Evolutionary conservation across 2,329 filamentous ascomycete genomes (phyloP).

Genomic region (Colletotrichum coccodes): DNA sequence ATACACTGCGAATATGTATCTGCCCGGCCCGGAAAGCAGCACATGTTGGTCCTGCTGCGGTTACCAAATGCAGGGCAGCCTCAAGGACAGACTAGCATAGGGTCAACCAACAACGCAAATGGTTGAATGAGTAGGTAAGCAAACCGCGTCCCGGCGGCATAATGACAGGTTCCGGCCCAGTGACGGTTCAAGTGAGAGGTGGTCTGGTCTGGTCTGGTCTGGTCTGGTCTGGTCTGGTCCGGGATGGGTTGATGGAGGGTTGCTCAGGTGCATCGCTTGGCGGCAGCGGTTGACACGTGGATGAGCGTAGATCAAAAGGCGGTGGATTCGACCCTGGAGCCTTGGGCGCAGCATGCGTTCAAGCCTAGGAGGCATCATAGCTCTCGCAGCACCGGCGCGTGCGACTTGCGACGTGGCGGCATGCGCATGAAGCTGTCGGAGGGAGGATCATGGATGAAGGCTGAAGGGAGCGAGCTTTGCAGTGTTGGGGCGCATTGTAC

Average conservation of each 20-base stretch:
- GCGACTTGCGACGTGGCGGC: not conserved
- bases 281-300: constrained; percentile 24
- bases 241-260: not conserved
- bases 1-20: too few relatives aligned
- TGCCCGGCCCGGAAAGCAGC: not conserved
- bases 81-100: not conserved
- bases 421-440: constrained; percentile 17
- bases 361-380: constrained; percentile 20
- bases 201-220: not conserved
- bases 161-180: not conserved
- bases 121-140: not conserved
- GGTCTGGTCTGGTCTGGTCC: not conserved
- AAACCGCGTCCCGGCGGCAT: not conserved
- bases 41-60: not conserved
- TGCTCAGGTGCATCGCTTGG: constrained; percentile 12
- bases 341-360: constrained; percentile 14
- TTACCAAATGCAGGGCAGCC: not conserved
- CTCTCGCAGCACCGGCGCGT: constrained; percentile 4
- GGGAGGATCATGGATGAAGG: constrained; percentile 14
- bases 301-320: not conserved
- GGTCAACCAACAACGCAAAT: not conserved
- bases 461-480: not conserved
- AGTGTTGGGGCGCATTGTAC: constrained; percentile 1
- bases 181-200: not conserved
- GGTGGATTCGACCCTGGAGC: constrained; percentile 12